Percentiles rank a stretch among this genome's conserved stretches.
Conservation (phyloP, 129 eudicot species). For the Lactuca saligna region DNA sequence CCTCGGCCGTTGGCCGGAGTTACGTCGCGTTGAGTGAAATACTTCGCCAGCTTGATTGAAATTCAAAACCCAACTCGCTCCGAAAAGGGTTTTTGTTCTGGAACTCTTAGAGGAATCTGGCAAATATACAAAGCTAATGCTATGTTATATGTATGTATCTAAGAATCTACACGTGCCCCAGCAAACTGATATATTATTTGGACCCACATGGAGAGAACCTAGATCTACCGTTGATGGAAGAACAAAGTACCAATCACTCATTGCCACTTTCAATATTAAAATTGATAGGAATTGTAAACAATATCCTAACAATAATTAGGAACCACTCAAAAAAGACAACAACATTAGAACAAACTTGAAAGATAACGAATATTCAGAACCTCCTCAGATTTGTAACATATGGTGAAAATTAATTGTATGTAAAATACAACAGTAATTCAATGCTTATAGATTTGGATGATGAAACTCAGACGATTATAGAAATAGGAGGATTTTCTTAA, state of each 20-base stretch:
- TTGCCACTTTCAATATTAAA: not conserved
- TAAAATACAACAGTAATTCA: not conserved
- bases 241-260: constrained; percentile 6
- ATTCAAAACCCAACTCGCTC: not conserved
- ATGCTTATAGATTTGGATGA: not conserved
- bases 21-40: constrained; percentile 4
- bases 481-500: not conserved
- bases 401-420: not conserved
- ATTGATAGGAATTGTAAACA: not conserved
- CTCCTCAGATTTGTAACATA: not conserved
- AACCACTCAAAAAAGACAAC: not conserved
- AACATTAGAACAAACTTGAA: not conserved
- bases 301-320: constrained; percentile 5
- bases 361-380: not conserved
- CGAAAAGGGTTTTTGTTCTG: not conserved
- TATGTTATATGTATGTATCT: not conserved
- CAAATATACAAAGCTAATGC: not conserved
- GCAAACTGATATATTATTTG: constrained; percentile 4
- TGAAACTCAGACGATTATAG: not conserved
- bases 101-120: not conserved
- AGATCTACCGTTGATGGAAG: not conserved
- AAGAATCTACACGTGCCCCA: constrained; percentile 1
- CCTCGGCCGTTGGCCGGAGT: constrained; percentile 11
- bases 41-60: constrained; percentile 26
- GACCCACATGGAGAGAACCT: constrained; percentile 23